Percentiles rank a stretch among this genome's conserved stretches.
phyloP scores from a whole-genome alignment of 2,329 filamentous ascomycete species.

The Pseudogymnoascus verrucosus region DNA sequence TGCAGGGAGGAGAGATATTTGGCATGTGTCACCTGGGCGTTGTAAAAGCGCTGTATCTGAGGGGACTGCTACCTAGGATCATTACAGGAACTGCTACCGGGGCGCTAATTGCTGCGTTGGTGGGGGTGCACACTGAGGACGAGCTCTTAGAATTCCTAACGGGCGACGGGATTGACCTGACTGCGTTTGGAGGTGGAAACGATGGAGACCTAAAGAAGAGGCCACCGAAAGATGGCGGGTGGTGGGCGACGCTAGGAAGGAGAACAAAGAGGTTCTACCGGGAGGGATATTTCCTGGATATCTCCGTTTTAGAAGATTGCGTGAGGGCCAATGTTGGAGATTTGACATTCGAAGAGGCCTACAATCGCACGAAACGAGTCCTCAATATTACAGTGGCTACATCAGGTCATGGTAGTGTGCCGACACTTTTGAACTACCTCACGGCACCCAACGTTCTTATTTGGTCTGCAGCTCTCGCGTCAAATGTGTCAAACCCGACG shows the following conservation, averaged over 20 bases:
- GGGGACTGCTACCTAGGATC: constrained; percentile 76
- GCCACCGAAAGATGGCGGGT: constrained; percentile 20
- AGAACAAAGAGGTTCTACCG: constrained; percentile 60
- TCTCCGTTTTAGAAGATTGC: constrained; percentile 72
- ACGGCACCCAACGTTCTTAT: constrained; percentile 83
- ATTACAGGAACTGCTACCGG: constrained; percentile 88
- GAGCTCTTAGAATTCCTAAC: constrained; percentile 71
- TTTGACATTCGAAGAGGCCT: constrained; percentile 88
- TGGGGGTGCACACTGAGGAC: constrained; percentile 79
- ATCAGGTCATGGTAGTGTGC: constrained; percentile 64
- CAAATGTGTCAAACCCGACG: constrained; percentile 42
- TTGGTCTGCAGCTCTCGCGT: constrained; percentile 52
- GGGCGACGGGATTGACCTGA: constrained; percentile 74
- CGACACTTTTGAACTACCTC: constrained; percentile 82
- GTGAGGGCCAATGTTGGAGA: constrained; percentile 81
- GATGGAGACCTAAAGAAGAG: constrained; percentile 29
- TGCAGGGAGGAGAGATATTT: constrained; percentile 88
- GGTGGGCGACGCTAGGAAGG: constrained; percentile 53
- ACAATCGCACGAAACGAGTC: constrained; percentile 72
- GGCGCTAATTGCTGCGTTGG: constrained; percentile 78
- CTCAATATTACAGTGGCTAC: constrained; percentile 88
- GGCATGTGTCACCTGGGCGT: constrained; percentile 86
- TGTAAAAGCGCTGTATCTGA: constrained; percentile 75
- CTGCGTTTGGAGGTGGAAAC: constrained; percentile 54
- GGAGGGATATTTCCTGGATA: constrained; percentile 79